Evolutionary conservation across 192 early-diverging fungal species (phyloP).

Genomic region (Linnemannia zychae): DNA sequence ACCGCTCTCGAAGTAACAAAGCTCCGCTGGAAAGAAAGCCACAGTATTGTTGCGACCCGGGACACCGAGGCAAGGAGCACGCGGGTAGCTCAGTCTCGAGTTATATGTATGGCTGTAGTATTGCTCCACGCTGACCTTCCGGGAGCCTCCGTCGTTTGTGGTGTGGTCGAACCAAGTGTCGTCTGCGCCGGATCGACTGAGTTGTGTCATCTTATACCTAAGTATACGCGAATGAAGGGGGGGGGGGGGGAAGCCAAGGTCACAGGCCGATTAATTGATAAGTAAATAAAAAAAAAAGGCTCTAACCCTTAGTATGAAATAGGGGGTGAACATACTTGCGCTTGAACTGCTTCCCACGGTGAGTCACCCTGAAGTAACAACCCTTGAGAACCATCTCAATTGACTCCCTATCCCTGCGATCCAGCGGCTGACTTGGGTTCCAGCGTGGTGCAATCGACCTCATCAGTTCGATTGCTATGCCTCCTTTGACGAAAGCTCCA

Average conservation of each 20-base stretch:
- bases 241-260: not conserved
- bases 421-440: conserved; percentile 26
- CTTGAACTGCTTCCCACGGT: conserved; percentile 61
- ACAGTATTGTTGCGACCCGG: conserved; percentile 46
- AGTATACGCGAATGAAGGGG: not conserved
- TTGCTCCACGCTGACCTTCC: conserved; percentile 62
- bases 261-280: conserved; percentile 58
- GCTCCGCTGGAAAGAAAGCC: conserved; percentile 78
- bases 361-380: conserved; percentile 55
- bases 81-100: conserved; percentile 72
- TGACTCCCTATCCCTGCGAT: not conserved
- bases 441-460: conserved; percentile 30
- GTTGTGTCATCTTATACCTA: conserved; percentile 10
- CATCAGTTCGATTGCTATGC: conserved; percentile 13
- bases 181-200: conserved; percentile 67
- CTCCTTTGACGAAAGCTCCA: conserved; percentile 64
- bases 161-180: conserved; percentile 42
- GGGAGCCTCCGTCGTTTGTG: conserved; percentile 57
- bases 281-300: not conserved
- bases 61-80: conserved; percentile 77
- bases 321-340: conserved; percentile 69
- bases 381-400: conserved; percentile 52
- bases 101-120: conserved; percentile 80
- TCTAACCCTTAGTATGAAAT: not conserved
- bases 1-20: conserved; percentile 79